Base-by-base conservation (phyloP, 257 asterid genomes). In the Nyctanthes arbortristis region DNA sequence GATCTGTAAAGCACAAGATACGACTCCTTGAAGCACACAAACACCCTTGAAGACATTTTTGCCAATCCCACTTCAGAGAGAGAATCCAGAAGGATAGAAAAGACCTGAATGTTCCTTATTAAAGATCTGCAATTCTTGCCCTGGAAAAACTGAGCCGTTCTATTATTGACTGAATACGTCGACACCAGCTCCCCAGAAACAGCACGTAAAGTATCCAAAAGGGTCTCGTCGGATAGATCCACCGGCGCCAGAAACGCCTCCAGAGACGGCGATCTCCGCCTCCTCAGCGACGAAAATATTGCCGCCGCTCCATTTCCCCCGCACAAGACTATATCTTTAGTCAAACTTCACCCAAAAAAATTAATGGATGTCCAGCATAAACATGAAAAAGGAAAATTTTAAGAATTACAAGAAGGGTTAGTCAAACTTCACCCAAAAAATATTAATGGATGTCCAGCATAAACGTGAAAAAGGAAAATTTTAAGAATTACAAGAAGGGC, bases 1-100 rank as follows among this genome's bases (percentile, higher is more conserved):
- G 93, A 85, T 81, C 97, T 79, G 84, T 89, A 87, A 61, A 93
- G 92, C 84, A 89, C 84, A 66, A 93, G 88, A 86, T 93, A 93
- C 83, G 91, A 78, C 82, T 93, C 97, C 82, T 91, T 89, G 75
- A 93, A 86, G 92, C 97, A 93, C 7, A 93, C 58, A 74, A 82
- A 81, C 65, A 76, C 81, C 0, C 89, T 82, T 8, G 79, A 81
- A 56, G 84, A 52, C 57, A 82, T 65, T 65, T 37, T 63, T 33
- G 82, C 67, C 27, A 77, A 73, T 45, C 69, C 86, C 37, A 72
- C 70, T 14, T 94, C 96, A 57, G 65, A 29, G 49, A 93, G 71
- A 65, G 83, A 87, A 49, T 89, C 97, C 58, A 87, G 33, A 20
- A 91, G 83, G 16, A 91, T 75, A 14, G 89, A 81, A 56, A 89